Conservation (phyloP, 495 filamentous ascomycete species). For the Jackrogersella minutella region DNA sequence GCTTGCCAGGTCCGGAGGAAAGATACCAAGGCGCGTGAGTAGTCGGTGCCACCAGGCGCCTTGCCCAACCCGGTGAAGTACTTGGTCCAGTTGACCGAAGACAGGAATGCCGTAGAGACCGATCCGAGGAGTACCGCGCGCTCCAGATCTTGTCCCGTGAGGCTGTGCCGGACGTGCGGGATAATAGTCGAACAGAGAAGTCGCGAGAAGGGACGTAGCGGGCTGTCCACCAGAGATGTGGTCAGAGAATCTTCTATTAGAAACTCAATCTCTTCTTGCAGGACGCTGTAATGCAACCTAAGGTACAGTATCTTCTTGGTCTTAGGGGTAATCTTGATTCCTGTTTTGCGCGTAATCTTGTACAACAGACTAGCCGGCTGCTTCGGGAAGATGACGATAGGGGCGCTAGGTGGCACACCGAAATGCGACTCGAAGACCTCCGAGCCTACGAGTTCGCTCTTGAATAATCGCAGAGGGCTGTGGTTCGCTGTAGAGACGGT, state of each 20-base stretch:
- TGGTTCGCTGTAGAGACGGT: constrained; percentile 79
- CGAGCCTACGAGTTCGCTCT: constrained; percentile 74
- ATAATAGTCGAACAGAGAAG: constrained; percentile 60
- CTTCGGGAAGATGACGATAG: constrained; percentile 75
- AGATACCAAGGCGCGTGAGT: constrained; percentile 39
- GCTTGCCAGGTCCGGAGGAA: constrained; percentile 52
- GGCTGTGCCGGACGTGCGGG: constrained; percentile 56
- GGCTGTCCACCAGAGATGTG: constrained; percentile 49
- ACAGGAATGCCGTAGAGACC: constrained; percentile 52
- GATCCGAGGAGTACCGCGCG: constrained; percentile 61
- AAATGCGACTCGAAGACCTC: constrained; percentile 71
- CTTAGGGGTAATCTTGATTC: constrained; percentile 45
- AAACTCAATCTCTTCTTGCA: constrained; percentile 73
- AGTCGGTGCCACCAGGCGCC: constrained; percentile 35
- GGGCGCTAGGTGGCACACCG: constrained; percentile 60
- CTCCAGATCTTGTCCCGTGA: constrained; percentile 69
- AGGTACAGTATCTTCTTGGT: constrained; percentile 67
- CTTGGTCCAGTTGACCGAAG: constrained; percentile 49
- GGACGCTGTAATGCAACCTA: constrained; percentile 76
- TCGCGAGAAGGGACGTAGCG: constrained; percentile 55
- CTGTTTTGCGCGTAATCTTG: constrained; percentile 67
- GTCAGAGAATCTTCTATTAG: constrained; percentile 52
- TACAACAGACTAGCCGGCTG: constrained; percentile 86
- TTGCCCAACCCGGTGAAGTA: constrained; percentile 55
- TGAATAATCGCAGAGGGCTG: constrained; percentile 76